phyloP scores from a whole-genome alignment of 2,329 filamentous ascomycete species.

The Cladophialophora chaetospira region DNA sequence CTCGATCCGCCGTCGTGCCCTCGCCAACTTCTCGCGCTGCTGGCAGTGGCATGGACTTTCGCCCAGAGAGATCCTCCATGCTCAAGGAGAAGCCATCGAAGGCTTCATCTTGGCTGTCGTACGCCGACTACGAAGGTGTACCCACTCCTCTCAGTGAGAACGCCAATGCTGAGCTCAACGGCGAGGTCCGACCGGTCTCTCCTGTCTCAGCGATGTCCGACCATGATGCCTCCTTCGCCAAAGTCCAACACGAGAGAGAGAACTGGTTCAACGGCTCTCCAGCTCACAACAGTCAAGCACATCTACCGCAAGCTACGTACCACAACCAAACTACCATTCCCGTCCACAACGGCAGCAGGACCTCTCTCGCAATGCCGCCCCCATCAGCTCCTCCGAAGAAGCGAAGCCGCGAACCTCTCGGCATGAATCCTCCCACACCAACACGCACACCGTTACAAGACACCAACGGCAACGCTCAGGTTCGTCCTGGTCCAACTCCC shows the following conservation, averaged over 20 bases:
- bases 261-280: conserved; percentile 27
- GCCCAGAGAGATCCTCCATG: conserved; percentile 29
- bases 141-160: conserved; percentile 27
- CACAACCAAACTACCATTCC: conserved; percentile 2
- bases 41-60: conserved; percentile 31
- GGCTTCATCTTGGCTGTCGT: conserved; percentile 33
- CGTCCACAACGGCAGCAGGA: conserved; percentile 10
- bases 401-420: conserved; percentile 43
- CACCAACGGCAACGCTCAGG: conserved; percentile 40
- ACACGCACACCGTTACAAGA: conserved; percentile 36
- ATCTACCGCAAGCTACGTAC: conserved; percentile 5
- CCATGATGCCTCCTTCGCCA: conserved; percentile 20
- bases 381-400: conserved; percentile 24
- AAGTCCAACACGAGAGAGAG: conserved; percentile 18
- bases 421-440: conserved; percentile 51
- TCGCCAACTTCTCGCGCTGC: conserved; percentile 30
- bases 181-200: conserved; percentile 29
- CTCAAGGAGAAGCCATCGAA: conserved; percentile 20
- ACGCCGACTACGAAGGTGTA: conserved; percentile 32
- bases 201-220: conserved; percentile 28
- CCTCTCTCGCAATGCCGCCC: conserved; percentile 16
- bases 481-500: conserved; percentile 3
- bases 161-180: conserved; percentile 24
- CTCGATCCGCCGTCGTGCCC: conserved; percentile 36
- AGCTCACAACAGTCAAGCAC: conserved; percentile 16